phyloP scores from a whole-genome alignment of 2,329 filamentous ascomycete genomes.

The Hyphodiscus sp. region DNA sequence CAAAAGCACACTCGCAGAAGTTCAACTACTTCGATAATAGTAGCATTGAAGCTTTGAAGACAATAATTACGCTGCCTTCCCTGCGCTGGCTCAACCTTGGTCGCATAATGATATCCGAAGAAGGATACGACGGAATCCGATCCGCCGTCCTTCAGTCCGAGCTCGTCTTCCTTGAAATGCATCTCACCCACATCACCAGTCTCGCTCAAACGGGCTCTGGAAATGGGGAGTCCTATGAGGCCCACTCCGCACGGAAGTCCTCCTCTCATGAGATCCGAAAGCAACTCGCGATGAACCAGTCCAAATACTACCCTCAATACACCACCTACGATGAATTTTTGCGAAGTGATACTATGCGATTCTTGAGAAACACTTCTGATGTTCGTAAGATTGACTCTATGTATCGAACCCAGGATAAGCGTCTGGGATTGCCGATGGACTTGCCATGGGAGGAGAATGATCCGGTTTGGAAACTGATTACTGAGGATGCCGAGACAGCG shows the following conservation, averaged over 20 bases:
- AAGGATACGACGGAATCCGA: constrained; percentile 5
- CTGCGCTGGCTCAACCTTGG: constrained; percentile 10
- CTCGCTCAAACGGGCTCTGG: neutral
- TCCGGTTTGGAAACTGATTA: constrained; percentile 26
- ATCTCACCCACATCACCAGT: constrained; percentile 1
- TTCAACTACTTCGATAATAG: constrained; percentile 12
- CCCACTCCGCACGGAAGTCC: constrained; percentile 1
- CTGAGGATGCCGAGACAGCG: constrained; percentile 3
- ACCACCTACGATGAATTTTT: constrained; percentile 10
- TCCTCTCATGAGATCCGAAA: constrained; percentile 10
- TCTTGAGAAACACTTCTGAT: constrained; percentile 35
- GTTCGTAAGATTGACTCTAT: constrained; percentile 39
- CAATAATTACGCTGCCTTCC: constrained; percentile 1
- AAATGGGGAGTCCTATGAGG: constrained; percentile 4
- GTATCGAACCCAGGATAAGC: constrained; percentile 36
- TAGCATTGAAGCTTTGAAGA: constrained; percentile 5
- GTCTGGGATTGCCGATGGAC: constrained; percentile 22
- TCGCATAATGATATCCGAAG: constrained; percentile 3
- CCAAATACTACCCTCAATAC: constrained; percentile 9
- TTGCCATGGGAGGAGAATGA: constrained; percentile 36
- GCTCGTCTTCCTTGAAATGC: constrained; percentile 5
- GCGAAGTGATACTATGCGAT: constrained; percentile 32
- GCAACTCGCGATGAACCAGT: constrained; percentile 7
- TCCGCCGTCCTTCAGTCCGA: constrained; percentile 5
- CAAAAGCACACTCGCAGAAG: constrained; percentile 8